These are phyloP conservation scores for Microstegium vimineum DNA, from an alignment of 176 grass and related monocot genomes.

Conservation along the genomic window DNA sequence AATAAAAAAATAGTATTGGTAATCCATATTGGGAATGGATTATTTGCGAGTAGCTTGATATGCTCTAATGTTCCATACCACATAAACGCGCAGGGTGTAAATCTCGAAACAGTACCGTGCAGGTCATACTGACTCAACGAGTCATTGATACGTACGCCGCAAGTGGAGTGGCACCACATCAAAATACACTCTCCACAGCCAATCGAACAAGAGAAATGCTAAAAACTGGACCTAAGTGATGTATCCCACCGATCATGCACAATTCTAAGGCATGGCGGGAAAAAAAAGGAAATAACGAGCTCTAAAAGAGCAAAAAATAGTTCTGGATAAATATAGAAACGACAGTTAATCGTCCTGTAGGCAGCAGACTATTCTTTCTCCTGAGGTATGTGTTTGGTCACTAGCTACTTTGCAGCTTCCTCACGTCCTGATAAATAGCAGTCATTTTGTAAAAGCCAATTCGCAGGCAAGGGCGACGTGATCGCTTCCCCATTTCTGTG, in stretches of 20 bases:
- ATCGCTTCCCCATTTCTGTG: constrained; percentile 95
- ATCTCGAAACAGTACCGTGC: too few relatives aligned
- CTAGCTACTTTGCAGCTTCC: not conserved
- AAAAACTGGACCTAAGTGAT: not conserved
- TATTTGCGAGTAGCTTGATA: too few relatives aligned
- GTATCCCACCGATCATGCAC: not conserved
- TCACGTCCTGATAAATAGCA: not conserved
- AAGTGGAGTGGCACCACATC: not conserved
- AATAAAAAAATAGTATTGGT: too few relatives aligned
- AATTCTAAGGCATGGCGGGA: not conserved
- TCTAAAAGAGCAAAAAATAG: not conserved
- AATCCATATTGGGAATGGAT: too few relatives aligned
- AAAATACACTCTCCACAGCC: not conserved
- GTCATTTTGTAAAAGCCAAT: constrained; percentile 58
- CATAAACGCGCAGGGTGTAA: too few relatives aligned
- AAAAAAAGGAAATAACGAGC: not conserved
- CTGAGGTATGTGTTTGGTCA: not conserved
- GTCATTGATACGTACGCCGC: too few relatives aligned
- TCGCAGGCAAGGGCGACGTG: constrained; percentile 80
- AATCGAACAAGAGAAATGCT: not conserved
- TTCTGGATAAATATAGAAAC: constrained; percentile 8
- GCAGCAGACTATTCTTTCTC: not conserved
- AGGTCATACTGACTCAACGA: too few relatives aligned
- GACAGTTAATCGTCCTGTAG: not conserved
- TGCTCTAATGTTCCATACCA: too few relatives aligned